Base-by-base conservation (phyloP, 1,284 basidiomycete genomes). In the Sporisorium sorghi region DNA sequence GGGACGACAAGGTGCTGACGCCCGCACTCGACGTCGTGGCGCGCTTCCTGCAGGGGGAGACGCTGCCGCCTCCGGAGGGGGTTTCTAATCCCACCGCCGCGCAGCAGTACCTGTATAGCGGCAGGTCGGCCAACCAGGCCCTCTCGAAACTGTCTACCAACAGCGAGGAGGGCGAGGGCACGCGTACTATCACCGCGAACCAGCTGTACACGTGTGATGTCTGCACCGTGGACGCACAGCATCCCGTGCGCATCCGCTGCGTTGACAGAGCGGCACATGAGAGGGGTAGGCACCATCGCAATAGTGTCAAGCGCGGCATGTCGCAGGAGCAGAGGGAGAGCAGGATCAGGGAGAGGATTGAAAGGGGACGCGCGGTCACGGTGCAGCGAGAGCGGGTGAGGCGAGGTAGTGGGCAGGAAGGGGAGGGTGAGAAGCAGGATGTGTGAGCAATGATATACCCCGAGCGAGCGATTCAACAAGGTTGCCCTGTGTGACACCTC, bases 191-290 rank as follows among this genome's bases (percentile, higher is more conserved):
- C 42, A 56, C 76, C 26, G 69, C 72, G 37, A 73, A 77, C 69
- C 44, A 46, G 33, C 24, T 64, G 19, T 59, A 57, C 6, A 85
- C 88, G 1, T 97, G 94, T 83, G 82, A 87, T 0, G 80, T 88
- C 1, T 97, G 94, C 81, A 93, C 93, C 0, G 75, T 81, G 5
- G 87, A 93, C 63, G 80, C 87, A 0, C 83, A 86, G 2, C 86
- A 88, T 26, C 94, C 94, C 0, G 87, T 92, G 58, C 90, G 94
- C 87, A 87, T 97, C 14, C 89, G 91, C 55, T 88, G 89, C 81
- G 89, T 89, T 3, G 84, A 85, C 14, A 88, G 90, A 67, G 92
- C 91, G 90, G 87, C 88, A 0, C 24, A 89, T 23, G 48, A 42
- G 7, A 55, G 60, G 32, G 56, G 51, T 1, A 26, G 60, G 21